A percentile compares a stretch with the other conserved stretches of the same genome.
Conservation (phyloP, 345 rosid species). For the Corchorus capsularis region DNA sequence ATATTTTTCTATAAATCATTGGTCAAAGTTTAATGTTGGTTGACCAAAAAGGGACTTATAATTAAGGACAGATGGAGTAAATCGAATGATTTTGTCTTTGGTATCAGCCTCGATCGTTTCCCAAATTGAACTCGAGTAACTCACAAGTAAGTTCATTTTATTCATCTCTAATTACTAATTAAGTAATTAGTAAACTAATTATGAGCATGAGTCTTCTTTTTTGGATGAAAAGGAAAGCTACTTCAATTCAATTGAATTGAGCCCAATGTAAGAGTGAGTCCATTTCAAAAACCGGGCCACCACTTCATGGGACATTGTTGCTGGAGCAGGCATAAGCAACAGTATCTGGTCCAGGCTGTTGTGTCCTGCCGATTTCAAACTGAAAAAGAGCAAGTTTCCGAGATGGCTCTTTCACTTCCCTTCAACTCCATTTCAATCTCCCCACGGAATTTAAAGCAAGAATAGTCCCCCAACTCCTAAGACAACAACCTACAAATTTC, state of each 20-base stretch:
- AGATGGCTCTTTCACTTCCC: background rate
- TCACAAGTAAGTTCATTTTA: too few relatives aligned
- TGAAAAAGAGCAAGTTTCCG: background rate
- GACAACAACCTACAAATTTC: background rate
- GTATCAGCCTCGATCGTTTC: too few relatives aligned
- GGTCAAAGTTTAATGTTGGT: too few relatives aligned
- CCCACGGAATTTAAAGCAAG: slow-evolving; percentile 8
- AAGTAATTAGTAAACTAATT: too few relatives aligned
- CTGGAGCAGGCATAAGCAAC: background rate
- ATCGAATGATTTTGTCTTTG: too few relatives aligned
- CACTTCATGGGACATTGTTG: background rate
- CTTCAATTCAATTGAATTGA: background rate
- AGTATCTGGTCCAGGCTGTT: background rate
- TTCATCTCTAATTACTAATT: too few relatives aligned
- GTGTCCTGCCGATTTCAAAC: background rate
- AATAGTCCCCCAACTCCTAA: background rate
- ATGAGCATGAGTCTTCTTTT: too few relatives aligned
- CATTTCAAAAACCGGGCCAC: background rate
- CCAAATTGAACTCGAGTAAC: too few relatives aligned
- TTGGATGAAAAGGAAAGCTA: too few relatives aligned
- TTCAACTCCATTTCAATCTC: background rate
- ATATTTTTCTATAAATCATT: too few relatives aligned
- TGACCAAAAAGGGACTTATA: too few relatives aligned
- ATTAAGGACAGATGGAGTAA: too few relatives aligned
- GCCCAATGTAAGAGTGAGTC: background rate